Evolutionary conservation across 805 yeast genomes (phyloP), one percentile per base, ranked within the genome.

Genomic region (Cyberlindnera mycetangii): DNA sequence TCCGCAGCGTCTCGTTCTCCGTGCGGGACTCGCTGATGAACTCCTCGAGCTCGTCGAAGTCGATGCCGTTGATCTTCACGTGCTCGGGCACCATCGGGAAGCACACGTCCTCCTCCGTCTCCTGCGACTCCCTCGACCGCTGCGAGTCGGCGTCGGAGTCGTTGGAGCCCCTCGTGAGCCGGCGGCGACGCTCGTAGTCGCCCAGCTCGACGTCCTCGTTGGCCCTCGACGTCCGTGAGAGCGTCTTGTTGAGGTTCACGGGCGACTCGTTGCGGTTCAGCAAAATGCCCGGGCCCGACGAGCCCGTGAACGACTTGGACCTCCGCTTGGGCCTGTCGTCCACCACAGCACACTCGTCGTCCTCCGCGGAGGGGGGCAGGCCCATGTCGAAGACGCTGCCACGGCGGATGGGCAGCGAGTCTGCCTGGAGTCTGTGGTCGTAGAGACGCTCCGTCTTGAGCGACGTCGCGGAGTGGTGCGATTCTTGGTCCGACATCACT

Each of bases 61-160:
- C 96, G 53, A 93, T 87, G 15, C 96, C 97, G 48, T 81, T 81
- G 34, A 78, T 69, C 40, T 78, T 70, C 12, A 72, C 70, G 45
- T 75, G 79, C 48, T 83, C 84, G 4, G 86, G 81, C 39, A 80
- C 69, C 88, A 89, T 84, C 2, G 98, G 98, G 66, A 90, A 90
- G 71, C 98, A 92, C 36, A 92, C 99, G 75, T 92, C 98, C 61
- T 89, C 97, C 59, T 92, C 98, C 0, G 96, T 89, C 60, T 89
- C 97, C 55, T 87, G 95, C 4, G 90, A 82, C 16, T 82, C 79
- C 52, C 89, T 72, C 9, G 92, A 83, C 2, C 82, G 85, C 54
- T 79, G 86, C 2, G 90, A 84, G 54, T 78, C 84, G 17, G 74
- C 75, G 52, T 85, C 92, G 48, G 81, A 76, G 55, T 83, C 89